Evolutionary conservation across 1,139 yeast genomes (phyloP).

Genomic region (Taphrina pruni): DNA sequence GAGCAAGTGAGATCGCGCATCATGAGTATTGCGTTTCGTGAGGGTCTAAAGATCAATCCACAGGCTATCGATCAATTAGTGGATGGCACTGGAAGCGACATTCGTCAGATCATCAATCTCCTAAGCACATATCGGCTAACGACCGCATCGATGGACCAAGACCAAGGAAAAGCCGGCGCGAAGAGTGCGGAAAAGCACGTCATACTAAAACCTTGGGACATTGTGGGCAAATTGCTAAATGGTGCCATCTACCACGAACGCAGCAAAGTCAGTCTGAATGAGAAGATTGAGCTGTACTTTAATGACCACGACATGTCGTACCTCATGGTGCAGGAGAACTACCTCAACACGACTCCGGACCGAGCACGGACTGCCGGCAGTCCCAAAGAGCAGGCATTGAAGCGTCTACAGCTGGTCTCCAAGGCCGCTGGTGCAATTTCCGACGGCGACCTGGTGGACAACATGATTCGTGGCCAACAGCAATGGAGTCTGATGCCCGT

Average conservation of each 20-base stretch:
- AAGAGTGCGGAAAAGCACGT: constrained; percentile 86
- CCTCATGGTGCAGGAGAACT: constrained; percentile 94
- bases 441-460: constrained; percentile 78
- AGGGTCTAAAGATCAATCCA: constrained; percentile 79
- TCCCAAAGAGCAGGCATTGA: constrained; percentile 45
- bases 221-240: constrained; percentile 71
- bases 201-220: constrained; percentile 91
- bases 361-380: constrained; percentile 45
- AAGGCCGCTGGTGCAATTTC: constrained; percentile 87
- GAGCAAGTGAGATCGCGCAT: constrained; percentile 79
- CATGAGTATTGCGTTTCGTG: constrained; percentile 89
- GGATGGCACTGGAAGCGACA: constrained; percentile 84
- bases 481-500: constrained; percentile 95
- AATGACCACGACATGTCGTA: constrained; percentile 96
- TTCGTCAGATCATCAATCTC: constrained; percentile 89
- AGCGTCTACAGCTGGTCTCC: constrained; percentile 69
- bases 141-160: constrained; percentile 64
- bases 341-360: constrained; percentile 62
- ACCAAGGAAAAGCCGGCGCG: constrained; percentile 55
- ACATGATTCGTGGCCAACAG: constrained; percentile 86
- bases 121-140: constrained; percentile 82
- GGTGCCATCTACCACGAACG: constrained; percentile 65
- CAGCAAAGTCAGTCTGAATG: constrained; percentile 66
- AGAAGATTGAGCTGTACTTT: constrained; percentile 86
- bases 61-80: constrained; percentile 82